These are phyloP conservation scores for Barnettozyma populi DNA, from an alignment of 805 yeast species.

Conservation along the genomic window DNA sequence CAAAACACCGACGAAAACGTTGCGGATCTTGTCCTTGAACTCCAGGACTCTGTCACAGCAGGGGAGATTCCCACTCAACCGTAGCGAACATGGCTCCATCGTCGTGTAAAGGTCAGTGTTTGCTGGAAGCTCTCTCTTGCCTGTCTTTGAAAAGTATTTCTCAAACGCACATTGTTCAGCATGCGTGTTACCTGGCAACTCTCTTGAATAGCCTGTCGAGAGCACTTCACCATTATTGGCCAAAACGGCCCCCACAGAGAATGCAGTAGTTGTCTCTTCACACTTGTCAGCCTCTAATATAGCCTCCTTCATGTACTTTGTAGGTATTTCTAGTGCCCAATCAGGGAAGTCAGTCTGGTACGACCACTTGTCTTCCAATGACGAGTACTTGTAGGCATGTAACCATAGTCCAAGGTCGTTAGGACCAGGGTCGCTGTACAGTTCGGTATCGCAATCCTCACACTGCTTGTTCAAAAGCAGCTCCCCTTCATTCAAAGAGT, in stretches of 20 bases:
- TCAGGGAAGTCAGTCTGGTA: conserved; percentile 24
- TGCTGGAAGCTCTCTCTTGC: conserved; percentile 44
- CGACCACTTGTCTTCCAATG: conserved; percentile 32
- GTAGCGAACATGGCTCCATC: conserved; percentile 93
- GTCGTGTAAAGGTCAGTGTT: conserved; percentile 88
- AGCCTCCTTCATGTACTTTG: conserved; percentile 67
- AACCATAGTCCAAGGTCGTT: conserved; percentile 85
- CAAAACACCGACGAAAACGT: conserved; percentile 85
- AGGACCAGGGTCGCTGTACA: conserved; percentile 85
- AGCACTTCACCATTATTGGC: conserved; percentile 58
- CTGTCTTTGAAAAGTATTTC: conserved; percentile 47
- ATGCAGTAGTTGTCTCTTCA: conserved; percentile 78
- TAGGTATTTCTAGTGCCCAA: conserved; percentile 52
- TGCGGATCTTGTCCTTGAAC: conserved; percentile 41
- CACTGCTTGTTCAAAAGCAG: conserved; percentile 54
- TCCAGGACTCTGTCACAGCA: conserved; percentile 74
- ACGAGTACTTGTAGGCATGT: conserved; percentile 81
- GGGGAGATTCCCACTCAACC: conserved; percentile 86
- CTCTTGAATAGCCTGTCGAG: conserved; percentile 86
- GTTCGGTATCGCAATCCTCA: conserved; percentile 56
- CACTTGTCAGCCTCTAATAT: conserved; percentile 74
- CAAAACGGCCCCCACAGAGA: conserved; percentile 89
- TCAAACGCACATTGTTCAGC: conserved; percentile 94
- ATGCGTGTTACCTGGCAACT: conserved; percentile 90
- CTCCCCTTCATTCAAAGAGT: conserved; percentile 52